Evolutionary conservation across 2,329 filamentous ascomycete genomes (phyloP).

Genomic region (Myrmaecium sp.): DNA sequence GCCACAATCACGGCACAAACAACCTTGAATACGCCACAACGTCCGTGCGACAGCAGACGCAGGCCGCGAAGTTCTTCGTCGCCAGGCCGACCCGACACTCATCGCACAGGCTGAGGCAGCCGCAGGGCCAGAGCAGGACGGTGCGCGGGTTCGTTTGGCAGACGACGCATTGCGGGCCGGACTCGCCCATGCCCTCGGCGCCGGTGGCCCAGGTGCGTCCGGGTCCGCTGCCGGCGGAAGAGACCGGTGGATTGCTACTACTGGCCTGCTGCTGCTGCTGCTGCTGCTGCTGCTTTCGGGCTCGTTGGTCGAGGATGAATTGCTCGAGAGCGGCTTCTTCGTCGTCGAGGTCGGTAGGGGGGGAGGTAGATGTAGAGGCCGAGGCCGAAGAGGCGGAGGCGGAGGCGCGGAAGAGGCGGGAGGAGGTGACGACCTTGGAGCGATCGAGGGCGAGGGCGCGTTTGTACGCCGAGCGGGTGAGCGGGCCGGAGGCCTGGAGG

Average conservation of each 20-base stretch:
- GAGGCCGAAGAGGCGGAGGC: slow-evolving; percentile 11
- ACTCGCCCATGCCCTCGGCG: slow-evolving; percentile 55
- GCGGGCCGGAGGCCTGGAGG: slow-evolving; percentile 49
- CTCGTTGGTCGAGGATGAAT: slow-evolving; percentile 38
- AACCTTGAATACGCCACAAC: slow-evolving; percentile 81
- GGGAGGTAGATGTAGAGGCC: slow-evolving; percentile 15
- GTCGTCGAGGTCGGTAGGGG: slow-evolving; percentile 28
- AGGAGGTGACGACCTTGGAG: slow-evolving; percentile 44
- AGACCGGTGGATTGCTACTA: slow-evolving; percentile 4
- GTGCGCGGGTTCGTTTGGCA: slow-evolving; percentile 76
- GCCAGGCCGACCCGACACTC: slow-evolving; percentile 86
- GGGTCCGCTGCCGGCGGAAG: slow-evolving; percentile 14
- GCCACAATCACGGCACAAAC: slow-evolving; percentile 84
- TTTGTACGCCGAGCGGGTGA: slow-evolving; percentile 68
- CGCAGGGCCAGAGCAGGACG: slow-evolving; percentile 91
- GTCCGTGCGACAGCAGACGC: slow-evolving; percentile 80
- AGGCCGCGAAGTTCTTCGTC: slow-evolving; percentile 94
- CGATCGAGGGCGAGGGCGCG: slow-evolving; percentile 52
- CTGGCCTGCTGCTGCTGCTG: slow-evolving; percentile 1
- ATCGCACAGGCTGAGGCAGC: slow-evolving; percentile 85
- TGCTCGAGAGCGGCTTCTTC: slow-evolving; percentile 42
- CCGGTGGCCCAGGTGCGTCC: slow-evolving; percentile 44
- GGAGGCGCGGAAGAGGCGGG: slow-evolving; percentile 7
- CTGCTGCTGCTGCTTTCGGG: slow-evolving; percentile 17
- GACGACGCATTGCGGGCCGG: slow-evolving; percentile 76